Conservation (phyloP, 1,139 yeast genomes). For the Candida labiduridarum region DNA sequence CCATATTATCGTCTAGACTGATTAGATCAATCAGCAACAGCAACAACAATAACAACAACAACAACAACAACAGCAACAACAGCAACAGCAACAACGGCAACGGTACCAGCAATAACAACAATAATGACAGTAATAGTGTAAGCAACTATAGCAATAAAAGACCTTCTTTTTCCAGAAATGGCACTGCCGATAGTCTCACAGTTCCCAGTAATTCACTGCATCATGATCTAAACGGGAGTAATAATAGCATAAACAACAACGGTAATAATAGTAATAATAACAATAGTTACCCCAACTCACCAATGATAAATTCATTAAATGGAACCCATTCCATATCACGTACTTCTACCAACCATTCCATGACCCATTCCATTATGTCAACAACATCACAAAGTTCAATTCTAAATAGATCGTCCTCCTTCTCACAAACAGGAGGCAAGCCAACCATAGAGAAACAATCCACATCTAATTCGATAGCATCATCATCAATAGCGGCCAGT, state of each 20-base stretch:
- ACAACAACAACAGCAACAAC: constrained; percentile 16
- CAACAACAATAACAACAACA: constrained; percentile 4
- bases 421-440: constrained; percentile 5
- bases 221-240: constrained; percentile 58
- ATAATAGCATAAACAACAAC: constrained; percentile 58
- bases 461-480: constrained; percentile 16
- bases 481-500: constrained; percentile 26
- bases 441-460: constrained; percentile 12
- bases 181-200: constrained; percentile 12
- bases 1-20: constrained; percentile 36
- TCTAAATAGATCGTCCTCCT: constrained; percentile 10
- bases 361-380: constrained; percentile 24
- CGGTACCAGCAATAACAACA: constrained; percentile 5
- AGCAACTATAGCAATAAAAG: constrained; percentile 7
- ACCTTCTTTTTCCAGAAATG: constrained; percentile 16
- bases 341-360: constrained; percentile 42
- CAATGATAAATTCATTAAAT: constrained; percentile 27
- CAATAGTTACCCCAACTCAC: background rate
- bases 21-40: constrained; percentile 34
- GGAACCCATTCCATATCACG: constrained; percentile 21
- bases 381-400: constrained; percentile 22
- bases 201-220: constrained; percentile 14
- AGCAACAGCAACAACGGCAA: constrained; percentile 14
- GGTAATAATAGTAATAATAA: constrained; percentile 54
- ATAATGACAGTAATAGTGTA: background rate